Evolutionary conservation across 768 basidiomycete genomes (phyloP).

Genomic region (Gloeophyllum trabeum): DNA sequence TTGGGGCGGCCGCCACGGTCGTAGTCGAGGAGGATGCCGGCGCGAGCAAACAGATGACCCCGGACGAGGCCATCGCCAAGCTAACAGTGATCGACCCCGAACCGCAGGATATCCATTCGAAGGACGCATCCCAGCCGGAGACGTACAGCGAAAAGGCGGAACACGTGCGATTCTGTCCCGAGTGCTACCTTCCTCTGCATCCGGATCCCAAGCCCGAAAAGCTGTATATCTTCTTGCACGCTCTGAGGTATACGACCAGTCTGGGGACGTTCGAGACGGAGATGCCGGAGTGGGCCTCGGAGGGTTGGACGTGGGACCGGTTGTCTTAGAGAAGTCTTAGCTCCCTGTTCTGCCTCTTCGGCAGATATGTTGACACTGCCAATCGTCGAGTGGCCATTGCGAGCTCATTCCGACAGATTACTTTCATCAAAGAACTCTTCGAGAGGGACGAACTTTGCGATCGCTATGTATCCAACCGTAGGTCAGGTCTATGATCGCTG

Average conservation of each 20-base stretch:
- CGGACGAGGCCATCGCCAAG: slow-evolving; percentile 2
- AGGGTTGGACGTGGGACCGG: slow-evolving; percentile 63
- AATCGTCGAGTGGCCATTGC: too few relatives aligned
- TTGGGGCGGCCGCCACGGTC: background rate
- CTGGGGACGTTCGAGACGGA: slow-evolving; percentile 78
- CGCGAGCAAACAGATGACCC: background rate
- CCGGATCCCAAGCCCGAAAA: slow-evolving; percentile 90
- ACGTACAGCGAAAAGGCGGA: slow-evolving; percentile 1
- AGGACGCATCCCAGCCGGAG: background rate
- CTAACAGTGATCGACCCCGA: slow-evolving; percentile 22
- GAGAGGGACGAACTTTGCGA: too few relatives aligned
- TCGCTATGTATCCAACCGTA: too few relatives aligned
- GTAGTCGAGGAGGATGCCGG: background rate
- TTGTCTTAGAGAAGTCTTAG: too few relatives aligned
- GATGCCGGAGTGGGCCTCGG: slow-evolving; percentile 82
- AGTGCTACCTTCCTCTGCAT: slow-evolving; percentile 87
- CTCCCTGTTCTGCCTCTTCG: too few relatives aligned
- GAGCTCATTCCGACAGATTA: too few relatives aligned
- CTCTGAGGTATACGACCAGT: slow-evolving; percentile 71
- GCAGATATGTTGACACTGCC: too few relatives aligned
- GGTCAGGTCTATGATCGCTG: too few relatives aligned
- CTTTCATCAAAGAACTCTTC: too few relatives aligned
- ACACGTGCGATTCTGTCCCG: slow-evolving; percentile 55
- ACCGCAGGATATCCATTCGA: background rate
- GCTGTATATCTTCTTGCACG: slow-evolving; percentile 93